Evolutionary conservation across 2,329 filamentous ascomycete species (phyloP), one percentile per base, ranked within the genome.

Genomic region (Cladosporium sp.): DNA sequence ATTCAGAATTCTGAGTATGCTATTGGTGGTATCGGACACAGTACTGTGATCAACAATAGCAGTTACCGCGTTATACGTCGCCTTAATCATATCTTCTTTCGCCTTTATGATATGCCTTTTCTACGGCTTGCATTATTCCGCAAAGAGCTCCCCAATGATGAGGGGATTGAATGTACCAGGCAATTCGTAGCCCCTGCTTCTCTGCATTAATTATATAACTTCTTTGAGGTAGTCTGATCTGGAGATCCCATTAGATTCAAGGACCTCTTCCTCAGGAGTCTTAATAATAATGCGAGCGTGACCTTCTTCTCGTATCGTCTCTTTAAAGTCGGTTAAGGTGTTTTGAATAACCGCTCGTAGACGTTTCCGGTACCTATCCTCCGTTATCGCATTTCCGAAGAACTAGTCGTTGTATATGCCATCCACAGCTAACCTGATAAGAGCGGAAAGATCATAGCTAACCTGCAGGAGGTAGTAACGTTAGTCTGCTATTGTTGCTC

Each of bases 41-140:
- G 56, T 57, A 10, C 54, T 47, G 34, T 53, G 47, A 20, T 36
- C 42, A 32, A 61, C 35, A 15, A 37, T 37, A 37, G 36, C 13
- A 59, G 58, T 48, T 7, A 42, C 42, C 20, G 53, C 34, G 25
- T 39, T 22, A 39, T 53, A 3, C 70, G 72, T 58, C 75, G 71
- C 50, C 74, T 51, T 12, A 19, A 61, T 37, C 17, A 61, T 55
- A 32, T 19, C 32, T n/a, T 61, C 19, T 15, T 51, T 57, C 28
- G 50, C 34, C 22, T 51, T 17, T 17, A 22, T 72, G 64, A 66
- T 70, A 5, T 78, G 74, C 0, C 54, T 28, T 44, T 74, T 68
- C 85, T 84, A 88, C 0, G 78, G 80, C 4, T 61, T 54, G 1
- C 77, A 83, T 57, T 88, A 83, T 40, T 84, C 77, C 13, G 70